Base-by-base conservation (phyloP, 306 rosid genomes). In the Prunus campanulata region DNA sequence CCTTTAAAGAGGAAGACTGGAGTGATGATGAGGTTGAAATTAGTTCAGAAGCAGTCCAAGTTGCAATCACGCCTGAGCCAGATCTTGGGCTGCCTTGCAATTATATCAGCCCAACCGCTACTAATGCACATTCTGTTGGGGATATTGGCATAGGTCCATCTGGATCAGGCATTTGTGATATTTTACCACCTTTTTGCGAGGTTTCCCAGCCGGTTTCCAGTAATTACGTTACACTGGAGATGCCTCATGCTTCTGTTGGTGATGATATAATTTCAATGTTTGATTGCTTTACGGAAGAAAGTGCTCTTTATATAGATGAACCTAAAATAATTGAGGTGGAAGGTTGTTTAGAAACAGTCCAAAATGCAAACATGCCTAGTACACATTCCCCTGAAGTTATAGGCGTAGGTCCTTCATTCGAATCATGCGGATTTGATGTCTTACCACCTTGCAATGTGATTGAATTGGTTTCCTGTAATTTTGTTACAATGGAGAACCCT, bases 1-100 rank as follows among this genome's bases (percentile, higher is more conserved):
- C 88, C 18, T 91, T 84, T 81, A 83, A 68, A 19, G 96, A 91
- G 70, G 92, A 90, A 69, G 92, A 91, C 10, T 91, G 91, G 93
- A 77, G 78, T 8, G 85, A 77, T 51, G 75, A 81, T 3, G 92
- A 86, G 70, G 89, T 73, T 65, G 82, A 66, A 13, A 79, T 68
- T 25, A 24, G 68, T 72, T 60, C 25, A 19, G 92, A 83, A 66
- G 52, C 75, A 27, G 51, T 42, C 54, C 70, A 71, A 55, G 59
- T 51, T 48, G 70, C 83, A 55, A 75, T 66, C 49, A 5, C 35
- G 16, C 42, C 81, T 66, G 60, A 74, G 24, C 63, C 60, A 59
- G 64, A 61, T 68, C 68, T 63, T 71, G 25, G 68, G 56, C 71
- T 56, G 50, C 73, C 79, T 47, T 49, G n/a, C 47, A 29, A 46